Base-by-base conservation (phyloP, 305 asterid genomes). In the Rubia peregrina region DNA sequence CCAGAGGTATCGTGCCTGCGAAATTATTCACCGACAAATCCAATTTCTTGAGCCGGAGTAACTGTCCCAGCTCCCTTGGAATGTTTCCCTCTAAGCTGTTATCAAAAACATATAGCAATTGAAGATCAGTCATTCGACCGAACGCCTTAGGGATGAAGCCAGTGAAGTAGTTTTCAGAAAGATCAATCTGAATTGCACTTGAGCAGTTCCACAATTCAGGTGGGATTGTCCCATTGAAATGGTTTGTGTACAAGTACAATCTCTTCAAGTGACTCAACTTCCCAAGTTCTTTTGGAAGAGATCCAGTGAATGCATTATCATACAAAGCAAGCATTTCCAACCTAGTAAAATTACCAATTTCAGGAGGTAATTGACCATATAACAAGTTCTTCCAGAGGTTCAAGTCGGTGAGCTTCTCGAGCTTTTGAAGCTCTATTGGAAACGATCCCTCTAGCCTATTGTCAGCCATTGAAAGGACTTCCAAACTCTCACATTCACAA, bases 11-110 rank as follows among this genome's bases (percentile, higher is more conserved):
- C n/a, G 86, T 64, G 57, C 97, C 97, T 4, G 90, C 87, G 74
- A 91, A 80, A 78, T 91, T 83, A 49, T 91, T 91, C 76, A 89
- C 81, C 24, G 97, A 91, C 80, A 91, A 75, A 72, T 91, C 97
- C 10, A 91, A 67, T 9, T 73, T 85, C 21, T 75, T 46, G 69
- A 91, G 78, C 36, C 79, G 78, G 82, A 77, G 83, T 83, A 89
- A 70, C 80, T 73, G 68, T 64, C 82, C 88, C 7, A 89, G 82
- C 76, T 85, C 92, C 42, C 14, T 62, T 43, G 96, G 97, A 43
- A 91, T 89, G 41, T 26, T 57, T 40, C 96, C 95, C 12, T 78
- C 79, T 10, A 91, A 80, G 30, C 69, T 81, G 77, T 91, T 91
- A 61, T 89, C 93, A 9, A 91, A 91, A n/a, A 91, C 95, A 72